Evolutionary conservation across 2,329 filamentous ascomycete species (phyloP).

Genomic region (Stagonosporopsis tanaceti): DNA sequence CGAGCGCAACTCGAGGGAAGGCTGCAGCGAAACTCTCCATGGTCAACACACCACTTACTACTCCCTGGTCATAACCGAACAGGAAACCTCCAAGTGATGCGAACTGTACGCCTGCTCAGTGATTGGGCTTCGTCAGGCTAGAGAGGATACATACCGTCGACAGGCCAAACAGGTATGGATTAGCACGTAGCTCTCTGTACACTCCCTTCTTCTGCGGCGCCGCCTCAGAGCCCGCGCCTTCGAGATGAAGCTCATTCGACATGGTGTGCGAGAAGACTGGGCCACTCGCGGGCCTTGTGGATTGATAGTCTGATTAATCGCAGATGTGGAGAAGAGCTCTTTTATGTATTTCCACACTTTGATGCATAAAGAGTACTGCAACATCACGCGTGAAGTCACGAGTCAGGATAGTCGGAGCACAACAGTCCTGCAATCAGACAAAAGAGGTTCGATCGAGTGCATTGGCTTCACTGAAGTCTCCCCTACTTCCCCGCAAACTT

Average conservation of each 20-base stretch:
- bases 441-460: not conserved
- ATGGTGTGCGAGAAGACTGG: not conserved
- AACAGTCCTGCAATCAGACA: slow-evolving; percentile 3
- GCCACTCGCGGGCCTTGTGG: not conserved
- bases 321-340: not conserved
- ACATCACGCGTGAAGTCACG: slow-evolving; percentile 12
- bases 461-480: not conserved
- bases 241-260: slow-evolving; percentile 17
- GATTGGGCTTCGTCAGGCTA: not conserved
- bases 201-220: slow-evolving; percentile 23
- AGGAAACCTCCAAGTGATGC: slow-evolving; percentile 32
- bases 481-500: slow-evolving; percentile 17
- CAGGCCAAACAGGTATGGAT: slow-evolving; percentile 31
- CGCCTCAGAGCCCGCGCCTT: slow-evolving; percentile 10
- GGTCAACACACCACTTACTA: slow-evolving; percentile 29
- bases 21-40: slow-evolving; percentile 33
- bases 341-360: slow-evolving; percentile 14
- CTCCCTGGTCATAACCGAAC: slow-evolving; percentile 34
- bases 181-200: slow-evolving; percentile 31
- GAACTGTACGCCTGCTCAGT: slow-evolving; percentile 16
- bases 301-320: not conserved
- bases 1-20: slow-evolving; percentile 29
- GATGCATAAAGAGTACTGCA: not conserved
- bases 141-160: slow-evolving; percentile 20
- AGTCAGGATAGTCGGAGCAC: slow-evolving; percentile 25